Percentiles rank a stretch among this genome's conserved stretches.
phyloP scores from a whole-genome alignment of 192 early-diverging fungal genomes.

The Entomortierella parvispora region DNA sequence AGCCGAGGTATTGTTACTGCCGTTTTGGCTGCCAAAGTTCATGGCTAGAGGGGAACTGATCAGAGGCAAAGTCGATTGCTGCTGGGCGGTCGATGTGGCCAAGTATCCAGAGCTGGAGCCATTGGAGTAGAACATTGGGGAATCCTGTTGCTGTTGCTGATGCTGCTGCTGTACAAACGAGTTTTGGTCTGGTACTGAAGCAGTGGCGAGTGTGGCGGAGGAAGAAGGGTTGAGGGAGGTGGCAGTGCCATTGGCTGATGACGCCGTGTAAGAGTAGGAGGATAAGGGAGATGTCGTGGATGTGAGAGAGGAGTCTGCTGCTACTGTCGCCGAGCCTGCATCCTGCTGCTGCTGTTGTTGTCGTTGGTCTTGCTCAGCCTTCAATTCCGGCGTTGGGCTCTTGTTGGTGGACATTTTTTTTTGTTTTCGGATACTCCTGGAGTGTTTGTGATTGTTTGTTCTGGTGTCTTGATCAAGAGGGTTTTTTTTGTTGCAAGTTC shows the following conservation, averaged over 20 bases:
- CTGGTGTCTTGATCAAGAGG: too few species aligned
- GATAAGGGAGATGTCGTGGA: neutral
- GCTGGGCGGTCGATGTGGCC: slow-evolving; percentile 7
- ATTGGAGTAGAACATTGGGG: too few species aligned
- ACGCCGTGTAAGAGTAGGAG: neutral
- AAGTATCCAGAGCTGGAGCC: slow-evolving; percentile 18
- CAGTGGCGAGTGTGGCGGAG: slow-evolving; percentile 1
- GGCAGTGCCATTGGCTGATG: neutral
- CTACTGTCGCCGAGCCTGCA: too few species aligned
- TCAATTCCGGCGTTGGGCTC: neutral
- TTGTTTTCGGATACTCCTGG: neutral
- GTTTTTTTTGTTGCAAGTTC: too few species aligned
- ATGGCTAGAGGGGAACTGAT: slow-evolving; percentile 46
- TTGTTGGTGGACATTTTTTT: neutral
- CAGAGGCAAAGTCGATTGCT: slow-evolving; percentile 30
- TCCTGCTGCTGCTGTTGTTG: too few species aligned
- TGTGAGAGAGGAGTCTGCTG: slow-evolving; percentile 1
- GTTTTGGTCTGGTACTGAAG: too few species aligned
- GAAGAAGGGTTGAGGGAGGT: neutral
- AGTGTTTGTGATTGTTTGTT: slow-evolving; percentile 2
- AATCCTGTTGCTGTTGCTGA: slow-evolving; percentile 4
- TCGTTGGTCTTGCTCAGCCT: too few species aligned
- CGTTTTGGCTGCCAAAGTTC: slow-evolving; percentile 15
- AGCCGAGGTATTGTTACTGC: neutral
- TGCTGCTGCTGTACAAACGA: neutral